Conservation (phyloP, 805 yeast genomes). For the Candida maltosa region DNA sequence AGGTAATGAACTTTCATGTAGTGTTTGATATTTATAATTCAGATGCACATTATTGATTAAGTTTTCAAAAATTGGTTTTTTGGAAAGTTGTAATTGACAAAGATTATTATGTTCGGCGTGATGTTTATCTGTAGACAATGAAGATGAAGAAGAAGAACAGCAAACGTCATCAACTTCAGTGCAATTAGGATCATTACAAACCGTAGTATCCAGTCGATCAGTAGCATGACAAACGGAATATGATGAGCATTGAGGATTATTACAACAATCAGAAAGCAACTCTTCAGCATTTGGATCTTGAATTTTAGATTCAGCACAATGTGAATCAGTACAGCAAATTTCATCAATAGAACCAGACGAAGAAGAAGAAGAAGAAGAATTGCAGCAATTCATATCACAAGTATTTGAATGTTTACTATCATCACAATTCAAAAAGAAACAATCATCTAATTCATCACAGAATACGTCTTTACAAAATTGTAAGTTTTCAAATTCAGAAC, state of each 20-base stretch:
- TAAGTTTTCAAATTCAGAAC: slow-evolving; percentile 29
- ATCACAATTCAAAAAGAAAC: slow-evolving; percentile 36
- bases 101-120: slow-evolving; percentile 17
- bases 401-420: slow-evolving; percentile 9
- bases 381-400: slow-evolving; percentile 6
- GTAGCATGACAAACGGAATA: slow-evolving; percentile 1
- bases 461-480: slow-evolving; percentile 36
- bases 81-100: slow-evolving; percentile 27
- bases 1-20: slow-evolving; percentile 4
- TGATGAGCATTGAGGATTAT: slow-evolving; percentile 6
- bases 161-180: slow-evolving; percentile 6
- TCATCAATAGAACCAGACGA: slow-evolving; percentile 2
- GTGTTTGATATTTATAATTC: slow-evolving; percentile 14
- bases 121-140: too few relatives aligned
- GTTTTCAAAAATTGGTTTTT: slow-evolving; percentile 34
- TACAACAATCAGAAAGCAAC: slow-evolving; percentile 8
- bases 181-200: slow-evolving; percentile 7
- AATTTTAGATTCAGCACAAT: slow-evolving; percentile 2
- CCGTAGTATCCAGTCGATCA: neutral
- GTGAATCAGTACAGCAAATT: slow-evolving; percentile 6
- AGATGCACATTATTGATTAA: slow-evolving; percentile 35
- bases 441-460: slow-evolving; percentile 43
- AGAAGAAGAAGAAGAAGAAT: neutral
- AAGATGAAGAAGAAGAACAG: too few relatives aligned
- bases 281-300: slow-evolving; percentile 1